Evolutionary conservation across 1,139 yeast species (phyloP).

Genomic region (Geotrichum bryndzae): DNA sequence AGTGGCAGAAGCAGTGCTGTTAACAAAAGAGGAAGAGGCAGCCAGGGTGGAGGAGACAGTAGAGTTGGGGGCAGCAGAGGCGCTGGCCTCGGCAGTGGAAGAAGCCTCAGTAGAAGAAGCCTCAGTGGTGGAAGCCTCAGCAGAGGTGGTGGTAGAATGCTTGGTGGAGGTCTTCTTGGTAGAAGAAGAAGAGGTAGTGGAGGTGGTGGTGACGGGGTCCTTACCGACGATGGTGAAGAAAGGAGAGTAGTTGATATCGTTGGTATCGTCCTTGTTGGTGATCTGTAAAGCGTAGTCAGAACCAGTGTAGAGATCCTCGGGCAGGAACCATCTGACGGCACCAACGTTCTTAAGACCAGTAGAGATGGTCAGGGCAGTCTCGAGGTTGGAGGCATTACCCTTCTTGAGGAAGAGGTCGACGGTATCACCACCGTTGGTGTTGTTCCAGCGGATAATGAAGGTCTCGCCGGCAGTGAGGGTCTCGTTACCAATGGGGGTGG

Average conservation of each 20-base stretch:
- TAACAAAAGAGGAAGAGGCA: slow-evolving; percentile 9
- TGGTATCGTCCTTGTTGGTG: slow-evolving; percentile 26
- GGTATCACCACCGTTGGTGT: slow-evolving; percentile 32
- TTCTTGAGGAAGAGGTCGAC: slow-evolving; percentile 32
- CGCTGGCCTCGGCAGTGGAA: too few relatives aligned
- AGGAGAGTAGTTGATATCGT: slow-evolving; percentile 36
- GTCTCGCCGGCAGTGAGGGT: slow-evolving; percentile 33
- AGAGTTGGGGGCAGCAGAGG: slow-evolving; percentile 4
- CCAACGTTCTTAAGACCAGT: slow-evolving; percentile 34
- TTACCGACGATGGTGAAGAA: slow-evolving; percentile 30
- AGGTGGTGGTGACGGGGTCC: slow-evolving; percentile 19
- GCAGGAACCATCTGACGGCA: slow-evolving; percentile 37
- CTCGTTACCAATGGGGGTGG: slow-evolving; percentile 30
- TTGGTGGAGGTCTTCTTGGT: slow-evolving; percentile 14
- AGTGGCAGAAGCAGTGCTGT: slow-evolving; percentile 9
- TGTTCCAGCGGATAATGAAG: slow-evolving; percentile 34
- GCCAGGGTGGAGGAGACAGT: slow-evolving; percentile 10
- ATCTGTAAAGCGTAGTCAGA: slow-evolving; percentile 34
- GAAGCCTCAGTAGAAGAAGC: neutral
- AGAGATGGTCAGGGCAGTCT: slow-evolving; percentile 35
- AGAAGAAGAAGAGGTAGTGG: slow-evolving; percentile 23
- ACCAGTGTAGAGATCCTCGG: slow-evolving; percentile 31
- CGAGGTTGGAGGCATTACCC: slow-evolving; percentile 33
- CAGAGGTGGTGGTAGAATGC: slow-evolving; percentile 4
- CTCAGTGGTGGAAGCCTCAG: neutral